Conservation (phyloP, 2,329 filamentous ascomycete species). For the Rhinocladiella mackenziei region DNA sequence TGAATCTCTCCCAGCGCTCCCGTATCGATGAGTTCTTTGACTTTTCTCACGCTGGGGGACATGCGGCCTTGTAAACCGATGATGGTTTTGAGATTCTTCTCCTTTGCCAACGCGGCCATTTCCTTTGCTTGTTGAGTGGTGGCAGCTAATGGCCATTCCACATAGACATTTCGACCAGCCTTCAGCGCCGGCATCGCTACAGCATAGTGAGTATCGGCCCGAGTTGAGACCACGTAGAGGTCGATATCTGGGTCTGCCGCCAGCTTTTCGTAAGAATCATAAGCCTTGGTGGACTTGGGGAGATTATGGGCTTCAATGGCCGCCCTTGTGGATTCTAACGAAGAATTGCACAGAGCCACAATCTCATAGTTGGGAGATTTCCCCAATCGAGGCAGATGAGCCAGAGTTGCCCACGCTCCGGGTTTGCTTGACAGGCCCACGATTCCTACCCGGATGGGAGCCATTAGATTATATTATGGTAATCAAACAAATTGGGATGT, state of each 20-base stretch:
- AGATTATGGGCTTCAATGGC: slow-evolving; percentile 47
- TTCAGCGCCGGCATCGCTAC: slow-evolving; percentile 47
- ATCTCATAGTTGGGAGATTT: slow-evolving; percentile 47
- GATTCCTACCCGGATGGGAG: slow-evolving; percentile 54
- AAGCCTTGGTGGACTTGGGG: slow-evolving; percentile 42
- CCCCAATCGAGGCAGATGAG: slow-evolving; percentile 58
- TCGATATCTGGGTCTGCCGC: slow-evolving; percentile 51
- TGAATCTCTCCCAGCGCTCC: slow-evolving; percentile 52
- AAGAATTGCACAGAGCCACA: slow-evolving; percentile 53
- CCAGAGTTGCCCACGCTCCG: slow-evolving; percentile 52
- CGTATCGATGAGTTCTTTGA: slow-evolving; percentile 44
- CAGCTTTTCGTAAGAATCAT: slow-evolving; percentile 49
- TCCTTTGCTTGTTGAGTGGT: slow-evolving; percentile 42
- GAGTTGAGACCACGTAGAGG: slow-evolving; percentile 53
- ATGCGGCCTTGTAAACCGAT: slow-evolving; percentile 53
- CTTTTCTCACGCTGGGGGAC: slow-evolving; percentile 43
- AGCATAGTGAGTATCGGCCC: slow-evolving; percentile 52
- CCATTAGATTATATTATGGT: no score
- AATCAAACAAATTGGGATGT: no score
- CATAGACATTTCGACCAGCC: slow-evolving; percentile 52
- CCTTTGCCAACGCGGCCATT: slow-evolving; percentile 37
- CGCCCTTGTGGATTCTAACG: slow-evolving; percentile 41
- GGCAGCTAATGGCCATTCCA: slow-evolving; percentile 58
- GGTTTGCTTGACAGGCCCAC: slow-evolving; percentile 55
- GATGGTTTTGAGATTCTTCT: slow-evolving; percentile 39